phyloP scores from a whole-genome alignment of 108 stramenopile genomes.

The Nannochloropsis salina region DNA sequence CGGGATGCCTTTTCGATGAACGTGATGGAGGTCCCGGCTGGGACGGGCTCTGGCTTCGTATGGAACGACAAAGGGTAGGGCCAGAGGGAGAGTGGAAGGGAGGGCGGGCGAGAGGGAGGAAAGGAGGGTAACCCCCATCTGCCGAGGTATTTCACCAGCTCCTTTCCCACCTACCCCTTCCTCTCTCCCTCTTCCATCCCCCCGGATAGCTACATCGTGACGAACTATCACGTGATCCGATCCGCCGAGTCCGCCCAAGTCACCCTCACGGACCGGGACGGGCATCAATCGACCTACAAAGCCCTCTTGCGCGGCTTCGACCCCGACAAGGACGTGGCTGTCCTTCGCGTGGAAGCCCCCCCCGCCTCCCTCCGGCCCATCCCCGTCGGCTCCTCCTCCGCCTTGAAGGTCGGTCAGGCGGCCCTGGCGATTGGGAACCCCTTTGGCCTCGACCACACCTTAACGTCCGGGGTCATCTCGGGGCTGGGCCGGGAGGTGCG shows the following conservation, averaged over 20 bases:
- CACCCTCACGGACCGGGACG: conserved; percentile 34
- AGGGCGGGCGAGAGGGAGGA: neutral
- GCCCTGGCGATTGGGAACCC: conserved; percentile 87
- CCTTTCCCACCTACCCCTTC: neutral
- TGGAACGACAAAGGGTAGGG: conserved; percentile 68
- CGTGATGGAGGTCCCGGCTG: conserved; percentile 68
- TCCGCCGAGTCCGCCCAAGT: conserved; percentile 57
- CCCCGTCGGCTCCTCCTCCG: conserved; percentile 29
- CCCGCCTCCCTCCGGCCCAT: conserved; percentile 30
- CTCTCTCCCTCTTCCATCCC: neutral
- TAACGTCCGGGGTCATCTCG: conserved; percentile 76
- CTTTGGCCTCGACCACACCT: conserved; percentile 86
- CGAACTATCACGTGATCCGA: conserved; percentile 85
- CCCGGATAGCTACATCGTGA: conserved; percentile 58
- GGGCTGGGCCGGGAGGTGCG: conserved; percentile 75
- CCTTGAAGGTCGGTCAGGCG: conserved; percentile 70
- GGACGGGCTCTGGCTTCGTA: conserved; percentile 76
- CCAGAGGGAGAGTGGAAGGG: neutral
- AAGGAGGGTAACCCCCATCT: neutral
- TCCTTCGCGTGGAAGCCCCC: conserved; percentile 71
- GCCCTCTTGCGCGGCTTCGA: conserved; percentile 71
- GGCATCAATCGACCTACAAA: conserved; percentile 58
- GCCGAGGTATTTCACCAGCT: neutral
- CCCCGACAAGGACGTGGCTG: conserved; percentile 77
- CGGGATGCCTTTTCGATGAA: conserved; percentile 50